Evolutionary conservation across 192 early-diverging fungal species (phyloP).

Genomic region (Chytriomyces confervae): DNA sequence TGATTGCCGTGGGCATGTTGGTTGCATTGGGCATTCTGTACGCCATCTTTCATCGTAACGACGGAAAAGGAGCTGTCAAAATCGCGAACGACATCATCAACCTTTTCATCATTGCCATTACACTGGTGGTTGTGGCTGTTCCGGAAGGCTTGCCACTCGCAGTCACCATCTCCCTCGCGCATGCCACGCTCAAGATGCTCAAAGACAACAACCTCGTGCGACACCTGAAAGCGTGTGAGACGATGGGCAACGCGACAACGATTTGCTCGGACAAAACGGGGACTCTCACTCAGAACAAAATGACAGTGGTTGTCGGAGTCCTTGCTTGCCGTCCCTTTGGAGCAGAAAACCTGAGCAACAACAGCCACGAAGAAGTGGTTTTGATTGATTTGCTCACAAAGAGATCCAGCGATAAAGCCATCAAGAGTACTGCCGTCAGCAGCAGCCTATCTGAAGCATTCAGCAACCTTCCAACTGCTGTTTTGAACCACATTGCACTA

Average conservation of each 20-base stretch:
- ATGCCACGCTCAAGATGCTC: constrained; percentile 93
- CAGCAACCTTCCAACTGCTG: constrained; percentile 12
- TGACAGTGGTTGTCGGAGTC: constrained; percentile 91
- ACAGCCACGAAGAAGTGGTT: constrained; percentile 26
- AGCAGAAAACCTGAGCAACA: constrained; percentile 45
- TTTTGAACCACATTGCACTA: constrained; percentile 28
- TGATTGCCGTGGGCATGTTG: constrained; percentile 85
- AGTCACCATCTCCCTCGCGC: constrained; percentile 93
- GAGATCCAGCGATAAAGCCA: not conserved
- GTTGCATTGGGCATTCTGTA: constrained; percentile 85
- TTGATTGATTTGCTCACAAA: not conserved
- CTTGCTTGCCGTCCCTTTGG: constrained; percentile 74
- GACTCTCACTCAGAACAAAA: constrained; percentile 95
- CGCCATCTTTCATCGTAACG: constrained; percentile 58
- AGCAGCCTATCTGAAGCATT: not conserved
- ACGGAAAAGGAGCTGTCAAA: constrained; percentile 8
- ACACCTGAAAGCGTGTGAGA: constrained; percentile 95
- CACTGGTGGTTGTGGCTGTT: constrained; percentile 95
- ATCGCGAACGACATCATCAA: constrained; percentile 46
- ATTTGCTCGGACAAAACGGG: constrained; percentile 99
- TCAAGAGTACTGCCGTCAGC: not conserved
- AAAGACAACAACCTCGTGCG: constrained; percentile 98
- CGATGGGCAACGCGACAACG: constrained; percentile 97
- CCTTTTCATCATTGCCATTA: constrained; percentile 90
- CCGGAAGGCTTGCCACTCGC: constrained; percentile 98